Evolutionary conservation across 2,329 filamentous ascomycete genomes (phyloP), one percentile per base, ranked within the genome.

Genomic region (Pestalotiopsis sp.): DNA sequence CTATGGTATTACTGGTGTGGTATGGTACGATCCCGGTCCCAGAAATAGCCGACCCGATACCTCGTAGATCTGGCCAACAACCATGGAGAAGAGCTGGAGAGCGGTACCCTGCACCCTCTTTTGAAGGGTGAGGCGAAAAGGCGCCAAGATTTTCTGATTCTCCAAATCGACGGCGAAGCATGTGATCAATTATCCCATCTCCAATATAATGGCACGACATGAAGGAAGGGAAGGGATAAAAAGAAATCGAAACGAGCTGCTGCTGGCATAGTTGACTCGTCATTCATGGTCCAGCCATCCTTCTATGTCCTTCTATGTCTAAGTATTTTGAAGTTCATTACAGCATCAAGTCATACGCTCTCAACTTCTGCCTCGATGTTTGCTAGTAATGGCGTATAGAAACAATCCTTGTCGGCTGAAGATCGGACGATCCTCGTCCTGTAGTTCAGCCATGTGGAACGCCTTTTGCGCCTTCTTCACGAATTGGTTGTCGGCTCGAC

Each of bases 401-500:
- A 90, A 91, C 25, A 92, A 79, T 1, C 82, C 83, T 71, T 90
- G 82, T 61, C 88, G 84, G 71, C 84, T 85, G 75, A 90, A 91
- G 2, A 84, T 79, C 1, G 85, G 82, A 36, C 85, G 81, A 71
- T 91, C 88, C 69, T 90, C 86, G 74, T 93, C 91, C 59, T 82
- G 81, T 49, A 92, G 78, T 75, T 92, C 89, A 45, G 85, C 84
- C 20, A 93, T 86, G 14, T 81, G 74, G 75, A 94, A 94, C 45
- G 83, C 80, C 80, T 91, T 93, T 76, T 84, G 89, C 17, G 91
- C 90, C 77, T 87, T 87, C 79, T 91, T 92, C 77, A 94, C 85
- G 76, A 94, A 94, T 69, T 92, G 88, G 82, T 91, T 85, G 77
- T 94, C 92, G 57, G 92, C 96, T 70, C 93, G 88, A 77, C 96